Base-by-base conservation (phyloP, 1,139 yeast species). In the Suhomyces yuchorum region DNA sequence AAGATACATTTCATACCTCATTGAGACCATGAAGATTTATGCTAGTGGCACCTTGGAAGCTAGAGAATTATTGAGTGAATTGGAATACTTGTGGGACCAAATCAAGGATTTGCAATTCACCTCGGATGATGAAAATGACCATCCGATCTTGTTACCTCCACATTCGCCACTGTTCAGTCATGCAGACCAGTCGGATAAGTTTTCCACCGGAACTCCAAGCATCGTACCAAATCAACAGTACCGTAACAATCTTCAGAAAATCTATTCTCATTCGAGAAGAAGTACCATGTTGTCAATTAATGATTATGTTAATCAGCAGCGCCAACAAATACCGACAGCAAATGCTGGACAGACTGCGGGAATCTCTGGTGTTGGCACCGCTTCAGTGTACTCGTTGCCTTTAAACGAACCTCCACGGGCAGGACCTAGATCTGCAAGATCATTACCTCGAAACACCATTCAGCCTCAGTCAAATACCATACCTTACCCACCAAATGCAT, bases 21-120 rank as follows among this genome's bases (percentile, higher is more conserved):
- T 88, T 40, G 84, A 85, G 48, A 86, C 95, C 3, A 87, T 88
- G 92, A 75, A 75, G 51, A 69, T 77, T 3, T 86, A 86, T 57
- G 90, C 91, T 14, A 77, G 82, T 59, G 86, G 86, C 4, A 80
- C 90, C 0, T 68, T 75, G 47, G 91, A 85, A 56, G 85, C 92
- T 0, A 65, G 87, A 32, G 90, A 85, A 58, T 68, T 85, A 44
- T 70, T 86, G 47, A 68, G 75, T 40, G 93, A 86, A 57, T 71
- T 87, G 57, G 90, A 85, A 58, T 82, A 78, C 56, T 68, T 85
- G 38, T 87, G 93, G 92, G 86, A 83, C 59, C 91, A 85, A 61
- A 81, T 87, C 46, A 84, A 82, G 58, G 85, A 83, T 60, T 59
- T 82, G 19, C 73, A 67, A 33, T 66, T 63, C 49, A 50, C 56